phyloP scores from a whole-genome alignment of 2,329 filamentous ascomycete species.

The Beauveria varroae region DNA sequence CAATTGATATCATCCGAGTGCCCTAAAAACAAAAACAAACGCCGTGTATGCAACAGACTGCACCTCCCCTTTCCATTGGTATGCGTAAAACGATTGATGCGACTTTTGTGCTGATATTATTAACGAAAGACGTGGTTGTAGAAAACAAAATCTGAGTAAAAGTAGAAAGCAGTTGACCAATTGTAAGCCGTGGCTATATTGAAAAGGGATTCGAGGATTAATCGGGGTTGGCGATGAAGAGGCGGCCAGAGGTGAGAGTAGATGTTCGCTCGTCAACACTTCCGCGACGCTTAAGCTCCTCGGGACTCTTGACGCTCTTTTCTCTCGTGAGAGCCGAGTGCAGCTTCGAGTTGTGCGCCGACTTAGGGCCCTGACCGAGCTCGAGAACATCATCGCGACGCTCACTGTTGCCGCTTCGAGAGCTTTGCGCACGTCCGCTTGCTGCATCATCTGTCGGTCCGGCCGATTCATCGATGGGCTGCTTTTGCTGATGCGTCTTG shows the following conservation, averaged over 20 bases:
- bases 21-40: neutral
- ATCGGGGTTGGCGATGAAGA: conserved; percentile 85
- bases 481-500: conserved; percentile 12
- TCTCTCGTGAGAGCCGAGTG: conserved; percentile 53
- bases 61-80: conserved; percentile 2
- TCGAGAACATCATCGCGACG: conserved; percentile 54
- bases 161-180: neutral
- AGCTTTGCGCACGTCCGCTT: conserved; percentile 43
- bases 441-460: conserved; percentile 31
- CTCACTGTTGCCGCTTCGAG: conserved; percentile 51
- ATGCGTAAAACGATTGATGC: conserved; percentile 7
- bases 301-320: conserved; percentile 59
- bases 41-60: conserved; percentile 7
- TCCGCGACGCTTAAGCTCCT: conserved; percentile 67
- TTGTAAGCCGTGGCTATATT: neutral
- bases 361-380: conserved; percentile 38
- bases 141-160: neutral
- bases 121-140: conserved; percentile 5
- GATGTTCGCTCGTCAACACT: conserved; percentile 78
- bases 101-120: conserved; percentile 6
- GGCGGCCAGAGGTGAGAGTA: conserved; percentile 63
- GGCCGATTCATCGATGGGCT: conserved; percentile 25
- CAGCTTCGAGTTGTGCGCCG: conserved; percentile 52
- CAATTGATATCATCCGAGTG: neutral
- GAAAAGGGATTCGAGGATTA: conserved; percentile 24